Evolutionary conservation across 768 basidiomycete genomes (phyloP).

Genomic region (Xerocomus spinulosus): DNA sequence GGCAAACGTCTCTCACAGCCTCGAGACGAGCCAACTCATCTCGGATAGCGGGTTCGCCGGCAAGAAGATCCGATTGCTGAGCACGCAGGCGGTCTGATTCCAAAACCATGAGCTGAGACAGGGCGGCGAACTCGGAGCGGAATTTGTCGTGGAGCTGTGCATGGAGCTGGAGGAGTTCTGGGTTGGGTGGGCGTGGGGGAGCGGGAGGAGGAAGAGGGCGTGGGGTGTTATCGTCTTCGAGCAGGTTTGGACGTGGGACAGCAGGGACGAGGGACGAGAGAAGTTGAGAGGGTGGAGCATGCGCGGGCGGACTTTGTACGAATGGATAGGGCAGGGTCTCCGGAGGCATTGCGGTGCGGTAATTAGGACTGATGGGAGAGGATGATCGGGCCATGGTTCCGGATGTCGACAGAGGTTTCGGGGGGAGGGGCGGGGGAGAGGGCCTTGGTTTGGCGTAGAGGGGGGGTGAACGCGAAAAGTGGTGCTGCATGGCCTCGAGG

Average conservation of each 20-base stretch:
- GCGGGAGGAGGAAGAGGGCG: constrained; percentile 34
- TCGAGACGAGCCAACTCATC: constrained; percentile 95
- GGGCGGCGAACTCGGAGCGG: constrained; percentile 62
- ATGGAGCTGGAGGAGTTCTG: constrained; percentile 81
- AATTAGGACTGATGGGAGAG: constrained; percentile 25
- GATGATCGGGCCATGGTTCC: constrained; percentile 16
- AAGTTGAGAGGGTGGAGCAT: constrained; percentile 25
- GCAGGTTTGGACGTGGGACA: constrained; percentile 46
- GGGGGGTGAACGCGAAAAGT: constrained; percentile 84
- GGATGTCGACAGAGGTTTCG: constrained; percentile 32
- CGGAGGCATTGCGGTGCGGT: constrained; percentile 25
- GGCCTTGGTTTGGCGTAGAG: constrained; percentile 78
- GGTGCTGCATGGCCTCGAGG: constrained; percentile 69
- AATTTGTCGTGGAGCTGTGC: constrained; percentile 73
- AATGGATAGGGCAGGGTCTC: constrained; percentile 23
- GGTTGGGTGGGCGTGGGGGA: constrained; percentile 85
- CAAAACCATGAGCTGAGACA: constrained; percentile 56
- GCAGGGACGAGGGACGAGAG: constrained; percentile 20
- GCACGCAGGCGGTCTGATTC: constrained; percentile 75
- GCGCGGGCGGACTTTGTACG: constrained; percentile 29
- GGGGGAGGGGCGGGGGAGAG: constrained; percentile 36
- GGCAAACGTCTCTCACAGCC: constrained; percentile 90
- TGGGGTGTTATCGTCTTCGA: constrained; percentile 53
- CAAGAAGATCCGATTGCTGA: constrained; percentile 78
- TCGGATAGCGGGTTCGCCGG: constrained; percentile 88